Conservation (phyloP, 1,284 basidiomycete genomes). For the Meira miltonrushii region DNA sequence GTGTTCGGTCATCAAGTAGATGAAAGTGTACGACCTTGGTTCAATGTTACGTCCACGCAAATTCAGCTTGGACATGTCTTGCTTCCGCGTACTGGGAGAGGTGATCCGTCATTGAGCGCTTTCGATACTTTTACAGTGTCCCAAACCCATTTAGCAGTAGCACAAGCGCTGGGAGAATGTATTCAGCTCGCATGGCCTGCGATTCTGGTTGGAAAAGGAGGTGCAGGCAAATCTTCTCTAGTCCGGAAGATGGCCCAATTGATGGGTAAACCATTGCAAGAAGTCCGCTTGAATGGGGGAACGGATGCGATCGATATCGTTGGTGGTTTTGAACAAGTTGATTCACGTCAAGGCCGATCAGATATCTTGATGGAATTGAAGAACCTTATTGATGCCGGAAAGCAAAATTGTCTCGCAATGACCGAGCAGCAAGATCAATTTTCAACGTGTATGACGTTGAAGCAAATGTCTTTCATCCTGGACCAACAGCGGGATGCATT, state of each 20-base stretch:
- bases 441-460: too few relatives aligned
- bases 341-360: conserved; percentile 17
- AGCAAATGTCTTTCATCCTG: background rate
- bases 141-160: conserved; percentile 63
- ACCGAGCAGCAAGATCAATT: background rate
- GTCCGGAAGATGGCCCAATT: conserved; percentile 69
- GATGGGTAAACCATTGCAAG: conserved; percentile 66
- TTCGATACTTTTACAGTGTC: conserved; percentile 55
- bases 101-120: background rate
- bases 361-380: conserved; percentile 11
- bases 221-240: conserved; percentile 74
- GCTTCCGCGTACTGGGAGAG: conserved; percentile 54
- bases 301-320: conserved; percentile 92
- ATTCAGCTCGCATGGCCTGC: conserved; percentile 77
- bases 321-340: conserved; percentile 86
- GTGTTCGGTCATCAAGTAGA: conserved; percentile 58
- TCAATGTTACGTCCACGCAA: conserved; percentile 59
- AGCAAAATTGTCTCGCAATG: background rate
- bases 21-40: conserved; percentile 54
- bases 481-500: background rate
- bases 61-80: conserved; percentile 70
- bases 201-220: conserved; percentile 73
- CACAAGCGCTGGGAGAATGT: conserved; percentile 74
- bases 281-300: conserved; percentile 76
- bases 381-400: background rate